Evolutionary conservation across 768 basidiomycete genomes (phyloP).

Genomic region (Collybia mongolica): DNA sequence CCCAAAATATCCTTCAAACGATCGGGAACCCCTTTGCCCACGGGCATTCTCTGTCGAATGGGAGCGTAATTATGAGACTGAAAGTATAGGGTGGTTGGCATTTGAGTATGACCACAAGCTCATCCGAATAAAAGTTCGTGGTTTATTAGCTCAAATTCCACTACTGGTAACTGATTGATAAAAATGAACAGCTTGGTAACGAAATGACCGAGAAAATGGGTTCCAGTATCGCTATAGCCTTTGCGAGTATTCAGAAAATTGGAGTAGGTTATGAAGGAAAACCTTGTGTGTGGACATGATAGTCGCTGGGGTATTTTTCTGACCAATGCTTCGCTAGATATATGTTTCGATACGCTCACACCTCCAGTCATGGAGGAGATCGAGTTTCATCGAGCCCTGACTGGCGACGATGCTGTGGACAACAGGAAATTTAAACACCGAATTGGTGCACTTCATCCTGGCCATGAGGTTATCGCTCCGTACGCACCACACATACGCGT

Average conservation of each 20-base stretch:
- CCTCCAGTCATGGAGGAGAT: constrained; percentile 66
- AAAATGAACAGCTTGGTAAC: constrained; percentile 55
- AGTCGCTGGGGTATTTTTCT: constrained; percentile 7
- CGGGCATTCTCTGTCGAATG: constrained; percentile 73
- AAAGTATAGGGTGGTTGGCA: constrained; percentile 50
- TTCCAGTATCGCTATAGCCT: constrained; percentile 49
- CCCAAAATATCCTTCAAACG: constrained; percentile 25
- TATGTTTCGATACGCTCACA: constrained; percentile 65
- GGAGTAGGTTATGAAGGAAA: constrained; percentile 62
- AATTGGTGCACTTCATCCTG: constrained; percentile 54
- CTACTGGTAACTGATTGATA: constrained; percentile 1
- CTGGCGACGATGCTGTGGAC: constrained; percentile 37
- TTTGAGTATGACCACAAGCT: constrained; percentile 72
- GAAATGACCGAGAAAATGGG: constrained; percentile 49
- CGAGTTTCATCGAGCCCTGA: constrained; percentile 52
- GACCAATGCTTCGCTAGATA: constrained; percentile 35
- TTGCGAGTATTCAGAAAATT: constrained; percentile 59
- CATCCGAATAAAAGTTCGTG: constrained; percentile 57
- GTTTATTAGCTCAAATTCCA: not conserved
- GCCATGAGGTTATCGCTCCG: constrained; percentile 59
- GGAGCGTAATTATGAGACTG: constrained; percentile 46
- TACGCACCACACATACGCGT: constrained; percentile 74
- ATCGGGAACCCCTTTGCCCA: constrained; percentile 26
- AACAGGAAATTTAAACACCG: constrained; percentile 53
- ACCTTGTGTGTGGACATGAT: constrained; percentile 48